Base-by-base conservation (phyloP, 495 filamentous ascomycete genomes). In the Zalerion maritima region DNA sequence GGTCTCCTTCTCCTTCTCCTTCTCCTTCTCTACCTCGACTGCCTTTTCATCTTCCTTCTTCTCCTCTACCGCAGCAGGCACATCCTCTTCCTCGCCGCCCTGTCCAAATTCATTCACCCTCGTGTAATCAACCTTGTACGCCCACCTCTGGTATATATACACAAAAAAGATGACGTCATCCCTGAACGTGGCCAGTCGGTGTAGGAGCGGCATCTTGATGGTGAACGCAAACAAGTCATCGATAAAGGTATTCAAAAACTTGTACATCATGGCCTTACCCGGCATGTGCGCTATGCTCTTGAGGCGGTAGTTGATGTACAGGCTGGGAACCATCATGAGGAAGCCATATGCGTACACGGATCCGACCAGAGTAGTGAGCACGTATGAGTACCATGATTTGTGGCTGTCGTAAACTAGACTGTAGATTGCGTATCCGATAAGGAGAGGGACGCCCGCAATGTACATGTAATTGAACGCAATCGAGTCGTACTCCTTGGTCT, bases 141-240 rank as follows among this genome's bases (percentile, higher is more conserved):
- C 75, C 64, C 71, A 97, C 34, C 76, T 68, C 54, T 97, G 89
- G 55, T 97, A 97, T n/a, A 97, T 40, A 52, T 94, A 96, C 29
- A 97, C 67, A 50, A 97, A 97, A 67, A 96, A 97, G 46, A 97
- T 94, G 29, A 97, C 69, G 46, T 97, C 89, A 43, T 97, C 89
- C 28, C 89, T 65, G 35, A 97, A 62, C 8, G 91, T 96, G 0
- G 91, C 86, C 22, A 97, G 62, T n/a, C 89, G 71, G 51, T 97
- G 91, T 18, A 96, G 67, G 42, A 81, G 79, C 2, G 89, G 89
- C 89, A 97, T 97, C 60, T 94, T 96, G 55, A 97, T 93, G 10
- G 89, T 96, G 46, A 93, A 97, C 8, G 89, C 89, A 44, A 97
- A 97, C 18, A 97, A 65, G 33, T 49, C 56, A 47, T 69, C 63